These are phyloP conservation scores for Cubamyces sp. DNA, from an alignment of 768 basidiomycete species.

Conservation along the genomic window DNA sequence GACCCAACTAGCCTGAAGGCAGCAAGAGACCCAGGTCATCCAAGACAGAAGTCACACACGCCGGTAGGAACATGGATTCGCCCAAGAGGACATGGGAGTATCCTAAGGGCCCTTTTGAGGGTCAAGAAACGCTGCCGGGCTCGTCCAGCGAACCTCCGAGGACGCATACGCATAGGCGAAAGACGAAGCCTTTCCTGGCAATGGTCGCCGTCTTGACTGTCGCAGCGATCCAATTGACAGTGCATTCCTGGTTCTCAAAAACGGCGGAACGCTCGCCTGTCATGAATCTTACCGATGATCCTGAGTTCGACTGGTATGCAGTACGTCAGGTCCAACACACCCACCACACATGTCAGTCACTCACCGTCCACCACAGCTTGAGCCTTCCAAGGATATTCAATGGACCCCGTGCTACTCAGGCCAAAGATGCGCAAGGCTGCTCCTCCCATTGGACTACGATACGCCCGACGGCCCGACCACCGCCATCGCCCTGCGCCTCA, in stretches of 20 bases:
- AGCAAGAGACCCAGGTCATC: too few relatives aligned
- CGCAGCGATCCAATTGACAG: background rate
- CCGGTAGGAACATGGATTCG: too few relatives aligned
- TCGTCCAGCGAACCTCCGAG: too few relatives aligned
- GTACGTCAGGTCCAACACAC: background rate
- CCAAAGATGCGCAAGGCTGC: slow-evolving; percentile 21
- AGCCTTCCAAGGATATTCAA: slow-evolving; percentile 5
- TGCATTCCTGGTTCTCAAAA: too few relatives aligned
- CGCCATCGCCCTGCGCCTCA: slow-evolving; percentile 27
- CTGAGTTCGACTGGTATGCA: slow-evolving; percentile 10
- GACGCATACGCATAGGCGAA: too few relatives aligned
- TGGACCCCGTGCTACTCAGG: slow-evolving; percentile 23
- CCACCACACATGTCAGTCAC: background rate
- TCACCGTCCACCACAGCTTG: background rate
- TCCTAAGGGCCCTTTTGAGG: too few relatives aligned
- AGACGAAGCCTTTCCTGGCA: too few relatives aligned
- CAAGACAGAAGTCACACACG: too few relatives aligned
- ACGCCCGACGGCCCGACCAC: slow-evolving; percentile 22
- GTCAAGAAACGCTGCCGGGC: too few relatives aligned
- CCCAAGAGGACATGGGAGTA: too few relatives aligned
- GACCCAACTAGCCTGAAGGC: too few relatives aligned
- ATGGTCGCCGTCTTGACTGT: background rate
- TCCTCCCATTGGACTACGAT: slow-evolving; percentile 25
- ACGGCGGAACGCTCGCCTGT: background rate
- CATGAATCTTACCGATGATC: background rate